Conservation (phyloP, 2,329 filamentous ascomycete genomes). For the Alternaria burnsii region DNA sequence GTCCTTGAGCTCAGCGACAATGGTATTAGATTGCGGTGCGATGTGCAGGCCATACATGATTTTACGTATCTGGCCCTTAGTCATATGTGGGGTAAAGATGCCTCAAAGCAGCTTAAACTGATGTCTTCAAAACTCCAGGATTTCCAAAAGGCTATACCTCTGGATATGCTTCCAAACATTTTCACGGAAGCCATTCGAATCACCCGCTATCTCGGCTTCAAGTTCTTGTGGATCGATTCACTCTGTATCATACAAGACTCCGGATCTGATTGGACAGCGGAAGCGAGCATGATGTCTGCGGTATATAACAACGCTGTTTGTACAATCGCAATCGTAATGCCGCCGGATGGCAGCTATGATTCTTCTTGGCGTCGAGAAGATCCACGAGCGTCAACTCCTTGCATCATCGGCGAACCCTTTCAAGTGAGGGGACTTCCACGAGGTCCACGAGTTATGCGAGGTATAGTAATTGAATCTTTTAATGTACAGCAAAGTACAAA, state of each 20-base stretch:
- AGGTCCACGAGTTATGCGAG: no score
- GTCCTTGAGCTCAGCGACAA: conserved; percentile 6
- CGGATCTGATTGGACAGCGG: conserved; percentile 11
- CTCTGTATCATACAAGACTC: conserved; percentile 32
- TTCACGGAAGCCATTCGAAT: conserved; percentile 28
- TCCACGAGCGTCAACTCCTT: conserved; percentile 12
- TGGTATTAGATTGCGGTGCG: neutral
- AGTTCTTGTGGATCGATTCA: conserved; percentile 35
- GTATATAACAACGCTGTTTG: conserved; percentile 22
- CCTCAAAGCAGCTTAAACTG: neutral
- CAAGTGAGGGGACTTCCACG: no score
- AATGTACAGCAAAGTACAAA: no score
- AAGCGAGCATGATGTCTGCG: conserved; percentile 19
- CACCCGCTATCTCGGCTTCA: conserved; percentile 18
- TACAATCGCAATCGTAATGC: conserved; percentile 18
- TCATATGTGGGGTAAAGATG: conserved; percentile 21
- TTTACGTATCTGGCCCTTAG: conserved; percentile 20
- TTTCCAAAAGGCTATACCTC: conserved; percentile 7
- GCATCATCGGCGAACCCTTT: conserved; percentile 15
- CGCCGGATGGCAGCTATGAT: neutral
- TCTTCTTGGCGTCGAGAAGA: neutral
- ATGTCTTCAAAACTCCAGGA: neutral
- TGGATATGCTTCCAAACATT: conserved; percentile 7
- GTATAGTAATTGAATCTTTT: no score
- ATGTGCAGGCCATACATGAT: neutral